phyloP scores from a whole-genome alignment of 1,284 basidiomycete genomes.

The Trametes sp. region DNA sequence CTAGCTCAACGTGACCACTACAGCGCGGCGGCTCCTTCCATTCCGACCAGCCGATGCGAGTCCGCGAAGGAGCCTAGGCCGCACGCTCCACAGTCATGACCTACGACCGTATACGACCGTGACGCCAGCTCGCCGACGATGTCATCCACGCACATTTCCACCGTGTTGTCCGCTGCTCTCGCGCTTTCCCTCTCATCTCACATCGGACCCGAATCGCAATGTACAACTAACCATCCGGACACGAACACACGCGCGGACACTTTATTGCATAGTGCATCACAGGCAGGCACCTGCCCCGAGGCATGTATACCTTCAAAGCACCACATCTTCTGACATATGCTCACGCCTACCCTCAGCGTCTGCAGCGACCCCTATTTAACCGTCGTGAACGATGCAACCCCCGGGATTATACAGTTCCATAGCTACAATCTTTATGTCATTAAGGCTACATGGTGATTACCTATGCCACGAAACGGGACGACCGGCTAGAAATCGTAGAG shows the following conservation, averaged over 20 bases:
- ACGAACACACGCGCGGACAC: not conserved
- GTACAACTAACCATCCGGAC: conserved; percentile 2
- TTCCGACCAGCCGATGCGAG: not conserved
- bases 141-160: conserved; percentile 6
- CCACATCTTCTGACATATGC: not conserved
- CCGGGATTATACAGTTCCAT: not conserved
- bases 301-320: not conserved
- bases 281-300: not conserved
- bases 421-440: conserved; percentile 5
- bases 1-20: not conserved
- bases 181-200: conserved; percentile 16
- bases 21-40: not conserved
- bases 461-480: conserved; percentile 10
- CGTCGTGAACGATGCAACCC: not conserved
- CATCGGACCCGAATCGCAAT: not conserved
- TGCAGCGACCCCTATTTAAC: not conserved
- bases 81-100: conserved; percentile 11
- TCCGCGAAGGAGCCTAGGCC: not conserved
- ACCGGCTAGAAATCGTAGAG: conserved; percentile 59
- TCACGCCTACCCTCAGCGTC: not conserved
- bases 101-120: conserved; percentile 17
- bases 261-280: not conserved
- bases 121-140: conserved; percentile 11
- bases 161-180: conserved; percentile 25
- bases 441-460: conserved; percentile 27